Conservation (phyloP, 129 eudicot species). For the Apium graveolens region DNA sequence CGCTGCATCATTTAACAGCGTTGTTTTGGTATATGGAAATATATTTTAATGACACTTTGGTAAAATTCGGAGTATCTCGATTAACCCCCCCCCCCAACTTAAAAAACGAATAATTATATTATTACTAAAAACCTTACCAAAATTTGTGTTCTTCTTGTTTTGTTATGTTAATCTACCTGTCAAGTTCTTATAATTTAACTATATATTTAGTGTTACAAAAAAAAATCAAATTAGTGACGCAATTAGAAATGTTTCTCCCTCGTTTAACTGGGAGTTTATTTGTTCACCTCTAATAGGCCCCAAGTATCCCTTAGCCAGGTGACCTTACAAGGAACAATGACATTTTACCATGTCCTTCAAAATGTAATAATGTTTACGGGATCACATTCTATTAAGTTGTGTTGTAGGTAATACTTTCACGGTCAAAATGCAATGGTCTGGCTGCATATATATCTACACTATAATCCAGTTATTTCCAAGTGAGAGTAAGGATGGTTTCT, state of each 20-base stretch:
- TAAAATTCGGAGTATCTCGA: neutral
- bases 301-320: neutral
- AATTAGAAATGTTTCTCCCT: neutral
- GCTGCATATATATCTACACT: neutral
- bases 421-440: neutral
- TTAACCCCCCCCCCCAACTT: neutral
- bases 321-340: neutral
- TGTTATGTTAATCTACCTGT: neutral
- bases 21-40: neutral
- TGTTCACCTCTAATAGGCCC: neutral
- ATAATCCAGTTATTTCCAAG: neutral
- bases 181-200: neutral
- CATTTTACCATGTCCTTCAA: neutral
- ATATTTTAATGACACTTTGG: neutral
- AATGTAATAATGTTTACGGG: neutral
- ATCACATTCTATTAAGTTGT: neutral
- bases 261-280: neutral
- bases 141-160: neutral
- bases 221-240: neutral
- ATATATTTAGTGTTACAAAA: neutral
- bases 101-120: neutral
- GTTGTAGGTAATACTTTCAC: neutral
- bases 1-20: neutral
- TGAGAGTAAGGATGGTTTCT: neutral
- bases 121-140: neutral